Conservation (phyloP, 75 land plant genomes). For the Larix kaempferi region DNA sequence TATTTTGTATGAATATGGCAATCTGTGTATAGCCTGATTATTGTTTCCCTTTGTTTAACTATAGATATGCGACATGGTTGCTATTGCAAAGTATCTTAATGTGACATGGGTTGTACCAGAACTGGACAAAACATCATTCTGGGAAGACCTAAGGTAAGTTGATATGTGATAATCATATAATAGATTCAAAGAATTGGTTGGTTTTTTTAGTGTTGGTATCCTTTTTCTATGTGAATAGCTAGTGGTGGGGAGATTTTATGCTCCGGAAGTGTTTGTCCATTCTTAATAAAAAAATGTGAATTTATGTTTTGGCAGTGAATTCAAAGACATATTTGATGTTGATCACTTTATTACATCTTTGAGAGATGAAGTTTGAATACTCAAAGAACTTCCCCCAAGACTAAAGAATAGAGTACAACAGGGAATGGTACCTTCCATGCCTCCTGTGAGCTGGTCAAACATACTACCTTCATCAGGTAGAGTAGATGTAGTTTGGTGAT, state of each 20-base stretch:
- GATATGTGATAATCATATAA: not conserved
- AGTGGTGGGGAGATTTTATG: not conserved
- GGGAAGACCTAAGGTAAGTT: constrained; percentile 57
- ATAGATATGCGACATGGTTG: constrained; percentile 69
- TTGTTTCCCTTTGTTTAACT: no score
- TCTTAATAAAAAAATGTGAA: no score
- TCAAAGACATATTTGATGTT: constrained; percentile 40
- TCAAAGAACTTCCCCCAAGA: constrained; percentile 25
- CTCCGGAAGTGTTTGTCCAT: no score
- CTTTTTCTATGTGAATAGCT: not conserved
- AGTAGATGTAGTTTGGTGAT: not conserved
- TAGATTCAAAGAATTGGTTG: no score
- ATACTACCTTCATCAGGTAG: constrained; percentile 32
- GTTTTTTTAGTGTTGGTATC: not conserved
- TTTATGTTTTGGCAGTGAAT: constrained; percentile 21
- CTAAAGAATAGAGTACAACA: not conserved
- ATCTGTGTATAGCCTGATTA: not conserved
- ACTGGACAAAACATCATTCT: constrained; percentile 59
- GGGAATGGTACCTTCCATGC: constrained; percentile 12
- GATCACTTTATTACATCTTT: constrained; percentile 37
- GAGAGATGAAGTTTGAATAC: constrained; percentile 27
- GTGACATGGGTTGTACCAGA: constrained; percentile 57
- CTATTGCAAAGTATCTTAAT: constrained; percentile 43
- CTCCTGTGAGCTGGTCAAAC: constrained; percentile 37
- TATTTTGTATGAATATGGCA: not conserved